Base-by-base conservation (phyloP, 495 filamentous ascomycete species). In the Daldinia childiae region DNA sequence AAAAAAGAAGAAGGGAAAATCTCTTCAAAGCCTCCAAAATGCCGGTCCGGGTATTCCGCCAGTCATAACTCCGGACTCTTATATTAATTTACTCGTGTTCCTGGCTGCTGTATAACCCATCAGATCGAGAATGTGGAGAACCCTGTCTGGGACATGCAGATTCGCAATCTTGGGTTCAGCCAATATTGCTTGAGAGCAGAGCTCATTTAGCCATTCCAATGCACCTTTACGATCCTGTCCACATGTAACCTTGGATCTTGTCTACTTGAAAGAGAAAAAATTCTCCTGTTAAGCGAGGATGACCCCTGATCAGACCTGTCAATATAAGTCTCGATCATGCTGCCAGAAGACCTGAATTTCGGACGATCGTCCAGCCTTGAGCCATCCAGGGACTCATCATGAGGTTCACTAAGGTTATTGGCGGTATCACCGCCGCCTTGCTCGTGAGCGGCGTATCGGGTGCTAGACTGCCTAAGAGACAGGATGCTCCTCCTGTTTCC, bases 371-470 rank as follows among this genome's bases (percentile, higher is more conserved):
- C 67, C 48, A 74, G 69, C 58, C 30, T 57, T 61, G 59, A 70
- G 63, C 62, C 54, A 55, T 19, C 26, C 36, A 64, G 45, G 62
- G 50, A 71, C 51, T 55, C 51, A 68, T 51, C 43, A 76, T 78
- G 76, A 69, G 72, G 76, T 63, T 78, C 24, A 56, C 38, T 62
- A 57, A 62, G 52, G 68, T 73, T 48, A 38, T 73, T 29, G 62
- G 68, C 65, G 74, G 68, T 50, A 58, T 72, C 59, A 54, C 71
- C 66, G 71, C 68, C 58, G 70, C 73, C 58, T 52, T 76, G 48
- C 68, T 77, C 29, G 76, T 67, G 39, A 70, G 69, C 41, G 71
- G 76, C 34, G 68, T 61, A 55, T 29, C 76, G 26, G 69, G 74
- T 27, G 57, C 36, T 19, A 62, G 39, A 48, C 24, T 77, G 17